Evolutionary conservation across 108 stramenopile species (phyloP), one percentile per base, ranked within the genome.

Genomic region (Pinguiococcus pyrenoidosus): DNA sequence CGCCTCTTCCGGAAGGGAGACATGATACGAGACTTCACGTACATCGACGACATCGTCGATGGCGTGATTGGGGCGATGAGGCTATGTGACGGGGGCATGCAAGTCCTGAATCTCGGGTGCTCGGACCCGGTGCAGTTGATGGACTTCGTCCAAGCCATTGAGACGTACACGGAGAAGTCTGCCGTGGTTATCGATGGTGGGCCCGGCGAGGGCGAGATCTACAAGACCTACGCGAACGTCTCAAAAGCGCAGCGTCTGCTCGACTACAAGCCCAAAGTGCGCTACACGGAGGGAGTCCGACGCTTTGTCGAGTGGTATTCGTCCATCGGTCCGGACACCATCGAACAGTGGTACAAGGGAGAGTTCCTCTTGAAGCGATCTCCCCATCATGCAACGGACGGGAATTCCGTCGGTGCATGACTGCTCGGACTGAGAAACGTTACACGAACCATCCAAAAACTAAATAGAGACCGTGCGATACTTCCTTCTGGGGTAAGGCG

Each of bases 161-260:
- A 98, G 64, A 74, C 80, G 57, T 65, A 82, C 48, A 70, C 73
- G 1, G 91, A 86, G 3, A 81, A 76, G 49, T 66, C 83, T 46
- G 96, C 96, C 1, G 67, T 65, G 33, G 81, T 94, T 29, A 76
- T 78, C 37, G 39, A 83, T 5, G 49, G 89, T 57, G 91, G 91
- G 18, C 89, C 93, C 46, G 92, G 93, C 60, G 91, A 92, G 17
- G 96, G 96, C 17, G 96, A 98, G 66, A 93, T 96, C 6, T 89
- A 89, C 0, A 83, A 86, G 72, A 98, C 93, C 13, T 96, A 90
- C 69, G 92, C 93, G 1, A 82, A 92, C 64, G 82, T 89, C 29
- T 66, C 60, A 41, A 93, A 96, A 76, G 93, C 93, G 5, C 55
- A 51, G 23, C 44, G 58, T 7, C 63, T 91, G 24, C 67, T 98